Evolutionary conservation across 768 basidiomycete species (phyloP).

Genomic region (Hygrocybe punicea): DNA sequence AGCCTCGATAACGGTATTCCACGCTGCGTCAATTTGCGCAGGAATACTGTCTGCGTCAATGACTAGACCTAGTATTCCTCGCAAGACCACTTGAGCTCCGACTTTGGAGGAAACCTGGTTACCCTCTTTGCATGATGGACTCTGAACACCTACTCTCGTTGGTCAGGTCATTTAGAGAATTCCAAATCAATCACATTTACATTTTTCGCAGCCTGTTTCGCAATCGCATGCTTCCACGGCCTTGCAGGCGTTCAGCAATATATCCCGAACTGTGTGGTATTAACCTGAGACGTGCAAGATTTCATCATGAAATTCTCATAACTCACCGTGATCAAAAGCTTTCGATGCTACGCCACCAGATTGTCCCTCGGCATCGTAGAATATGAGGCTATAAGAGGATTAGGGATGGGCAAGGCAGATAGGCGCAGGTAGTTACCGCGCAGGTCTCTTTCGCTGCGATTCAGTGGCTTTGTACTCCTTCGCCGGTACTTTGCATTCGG

Average conservation of each 20-base stretch:
- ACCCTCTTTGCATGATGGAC: constrained; percentile 60
- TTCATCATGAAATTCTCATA: background rate
- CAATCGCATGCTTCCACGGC: constrained; percentile 63
- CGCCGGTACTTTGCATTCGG: constrained; percentile 79
- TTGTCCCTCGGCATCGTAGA: constrained; percentile 71
- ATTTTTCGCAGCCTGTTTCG: constrained; percentile 63
- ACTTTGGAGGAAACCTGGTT: constrained; percentile 72
- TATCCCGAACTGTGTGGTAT: constrained; percentile 46
- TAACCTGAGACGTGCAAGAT: background rate
- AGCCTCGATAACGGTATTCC: constrained; percentile 56
- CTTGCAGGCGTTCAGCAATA: constrained; percentile 57
- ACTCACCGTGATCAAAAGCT: constrained; percentile 76
- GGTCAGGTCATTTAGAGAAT: background rate
- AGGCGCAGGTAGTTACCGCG: constrained; percentile 40
- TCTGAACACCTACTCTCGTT: constrained; percentile 55
- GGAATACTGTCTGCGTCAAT: constrained; percentile 41
- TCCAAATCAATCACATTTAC: constrained; percentile 37
- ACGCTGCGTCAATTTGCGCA: constrained; percentile 28
- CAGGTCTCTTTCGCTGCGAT: constrained; percentile 63
- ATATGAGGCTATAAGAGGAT: constrained; percentile 55
- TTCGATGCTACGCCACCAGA: constrained; percentile 71
- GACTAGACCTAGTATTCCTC: constrained; percentile 50
- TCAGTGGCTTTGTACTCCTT: constrained; percentile 61
- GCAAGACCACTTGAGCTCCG: constrained; percentile 68
- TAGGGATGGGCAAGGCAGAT: background rate